Evolutionary conservation across 345 rosid species (phyloP), one percentile per base, ranked within the genome.

Genomic region (Luvunga scandens): DNA sequence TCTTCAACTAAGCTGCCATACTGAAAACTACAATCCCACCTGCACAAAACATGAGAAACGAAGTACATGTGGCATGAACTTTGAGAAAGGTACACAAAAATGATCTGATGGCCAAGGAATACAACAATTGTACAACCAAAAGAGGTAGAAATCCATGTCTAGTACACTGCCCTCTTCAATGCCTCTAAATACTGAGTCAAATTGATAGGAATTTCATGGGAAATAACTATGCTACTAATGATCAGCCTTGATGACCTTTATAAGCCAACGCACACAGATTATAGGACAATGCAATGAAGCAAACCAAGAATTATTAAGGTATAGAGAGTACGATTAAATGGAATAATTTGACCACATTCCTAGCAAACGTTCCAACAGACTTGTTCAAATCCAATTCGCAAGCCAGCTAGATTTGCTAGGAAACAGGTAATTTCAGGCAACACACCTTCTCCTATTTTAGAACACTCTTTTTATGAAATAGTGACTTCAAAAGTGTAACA

Each of bases 21-120:
- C 34, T 91, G 98, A 81, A 97, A 94, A 82, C 97, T 97, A 86
- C 96, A 90, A 85, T 97, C 99, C 99, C 99, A 94, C 88, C 99
- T 97, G 91, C 87, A 86, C 65, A 77, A 83, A 28, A 55, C 57
- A 68, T 77, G 45, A 76, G 42, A 79, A 81, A 24, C 25, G 3
- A 18, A 7, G 50, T n/a, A 24, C 2, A 14, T 25, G 25, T 34
- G 64, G 65, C 24, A 34, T 25, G 38, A 64, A 24, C 64, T 16
- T 50, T 21, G 28, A 53, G 12, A 69, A 69, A 69, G 6, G 12
- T 69, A 28, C 31, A 42, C 18, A 9, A 21, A 25, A n/a, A 36
- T 8, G 6, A 33, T 21, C 22, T 3, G 0, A 33, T 33, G 42
- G 45, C 56, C 21, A 39, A 68, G 14, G 5, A 68, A 42, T 39